These are phyloP conservation scores for Amyloporia xantha DNA, from an alignment of 768 basidiomycete genomes.

Conservation along the genomic window DNA sequence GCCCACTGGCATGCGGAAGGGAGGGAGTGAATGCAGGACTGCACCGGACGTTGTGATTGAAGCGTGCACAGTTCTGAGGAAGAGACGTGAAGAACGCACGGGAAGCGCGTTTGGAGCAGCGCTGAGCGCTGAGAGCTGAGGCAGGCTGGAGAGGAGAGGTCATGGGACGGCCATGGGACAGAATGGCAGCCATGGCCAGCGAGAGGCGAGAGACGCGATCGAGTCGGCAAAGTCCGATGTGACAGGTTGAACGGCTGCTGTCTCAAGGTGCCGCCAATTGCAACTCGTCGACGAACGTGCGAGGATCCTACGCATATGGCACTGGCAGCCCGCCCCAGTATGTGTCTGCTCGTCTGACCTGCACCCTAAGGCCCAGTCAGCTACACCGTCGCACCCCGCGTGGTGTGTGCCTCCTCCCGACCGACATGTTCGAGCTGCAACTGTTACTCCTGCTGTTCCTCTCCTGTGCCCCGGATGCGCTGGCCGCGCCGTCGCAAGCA, in stretches of 20 bases:
- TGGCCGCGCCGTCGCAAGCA: slow-evolving; percentile 35
- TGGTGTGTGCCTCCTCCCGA: not conserved
- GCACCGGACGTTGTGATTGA: too few relatives aligned
- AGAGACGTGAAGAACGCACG: too few relatives aligned
- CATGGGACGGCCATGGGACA: too few relatives aligned
- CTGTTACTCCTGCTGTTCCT: slow-evolving; percentile 21
- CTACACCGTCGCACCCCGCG: not conserved
- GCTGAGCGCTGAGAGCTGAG: too few relatives aligned
- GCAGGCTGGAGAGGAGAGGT: too few relatives aligned
- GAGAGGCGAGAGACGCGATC: too few relatives aligned
- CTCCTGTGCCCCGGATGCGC: slow-evolving; percentile 19
- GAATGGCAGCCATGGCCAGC: too few relatives aligned
- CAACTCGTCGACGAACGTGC: slow-evolving; percentile 15
- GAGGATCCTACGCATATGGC: not conserved
- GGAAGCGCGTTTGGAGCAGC: too few relatives aligned
- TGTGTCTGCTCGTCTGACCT: slow-evolving; percentile 5
- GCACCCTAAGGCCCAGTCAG: not conserved
- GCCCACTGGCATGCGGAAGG: too few relatives aligned
- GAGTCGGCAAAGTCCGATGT: not conserved
- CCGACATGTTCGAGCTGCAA: slow-evolving; percentile 15
- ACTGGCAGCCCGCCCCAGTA: not conserved
- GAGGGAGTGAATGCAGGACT: too few relatives aligned
- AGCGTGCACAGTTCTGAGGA: too few relatives aligned
- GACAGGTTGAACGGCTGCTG: not conserved
- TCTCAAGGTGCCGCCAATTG: not conserved